Base-by-base conservation (phyloP, 176 grass and related monocot species). In the Microstegium vimineum region DNA sequence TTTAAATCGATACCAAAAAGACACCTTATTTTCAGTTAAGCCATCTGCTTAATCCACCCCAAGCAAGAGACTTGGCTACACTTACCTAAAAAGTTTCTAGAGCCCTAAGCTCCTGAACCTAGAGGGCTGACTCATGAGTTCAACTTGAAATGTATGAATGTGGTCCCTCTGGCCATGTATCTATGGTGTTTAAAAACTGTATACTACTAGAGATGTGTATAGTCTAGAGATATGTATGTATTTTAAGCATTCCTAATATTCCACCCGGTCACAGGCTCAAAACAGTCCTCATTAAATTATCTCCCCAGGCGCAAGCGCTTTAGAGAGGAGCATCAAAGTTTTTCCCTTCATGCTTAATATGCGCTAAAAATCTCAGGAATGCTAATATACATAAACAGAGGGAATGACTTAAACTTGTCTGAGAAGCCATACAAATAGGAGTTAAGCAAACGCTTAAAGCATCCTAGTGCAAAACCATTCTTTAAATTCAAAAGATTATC, bases 401-500 rank as follows among this genome's bases (percentile, higher is more conserved):
- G 17, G 51, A 56, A n/a, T 66, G 37, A 1, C 30, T 64, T 56
- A 77, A 35, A 78, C 32, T 83, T 65, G 54, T 70, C 61, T 46
- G n/a, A 41, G 37, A 84, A 74, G 25, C 2, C 47, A 74, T 74
- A 68, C 25, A 23, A 43, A 80, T 66, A 62, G 23, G 74, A 25
- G 31, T 47, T 60, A 72, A 18, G 12, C 38, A 77, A 45, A 73
- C 13, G 31, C 38, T 74, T 83, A 77, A 87, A 17, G 18, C 31
- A 41, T 64, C 64, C n/a, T 40, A 33, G 73, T 76, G 63, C 31
- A 75, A 28, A 28, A 68, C 33, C 4, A 25, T 70, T 82, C 4
- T 76, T 69, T 87, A 31, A 30, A 38, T 71, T 69, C 12, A 51
- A 71, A n/a, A n/a, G n/a, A n/a, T n/a, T n/a, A n/a, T n/a, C n/a